Evolutionary conservation across 768 basidiomycete species (phyloP).

Genomic region (Agaricus sinodeliciosus): DNA sequence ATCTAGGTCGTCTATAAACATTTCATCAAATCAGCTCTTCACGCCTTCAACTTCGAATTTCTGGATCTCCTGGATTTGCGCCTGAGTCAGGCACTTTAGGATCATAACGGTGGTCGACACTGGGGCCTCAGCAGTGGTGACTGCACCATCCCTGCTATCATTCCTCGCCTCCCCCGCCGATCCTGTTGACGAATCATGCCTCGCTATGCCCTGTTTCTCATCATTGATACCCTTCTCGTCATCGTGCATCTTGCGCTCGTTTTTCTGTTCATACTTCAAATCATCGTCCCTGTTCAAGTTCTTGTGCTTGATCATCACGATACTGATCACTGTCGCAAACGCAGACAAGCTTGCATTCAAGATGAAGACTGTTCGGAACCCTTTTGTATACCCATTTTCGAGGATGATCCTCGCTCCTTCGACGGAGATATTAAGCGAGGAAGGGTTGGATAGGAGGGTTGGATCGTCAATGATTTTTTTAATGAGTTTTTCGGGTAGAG

Average conservation of each 20-base stretch:
- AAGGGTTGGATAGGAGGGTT: conserved; percentile 24
- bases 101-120: too few species aligned
- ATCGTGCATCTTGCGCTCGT: conserved; percentile 11
- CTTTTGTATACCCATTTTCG: conserved; percentile 42
- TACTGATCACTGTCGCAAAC: conserved; percentile 45
- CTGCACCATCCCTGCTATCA: background rate
- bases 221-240: background rate
- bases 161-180: background rate
- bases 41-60: too few species aligned
- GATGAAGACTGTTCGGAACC: conserved; percentile 55
- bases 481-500: conserved; percentile 31
- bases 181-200: background rate
- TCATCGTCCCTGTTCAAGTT: conserved; percentile 56
- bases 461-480: conserved; percentile 45
- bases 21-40: too few species aligned
- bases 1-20: background rate
- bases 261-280: conserved; percentile 36
- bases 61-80: too few species aligned
- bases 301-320: conserved; percentile 56
- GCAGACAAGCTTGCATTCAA: conserved; percentile 51
- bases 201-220: background rate
- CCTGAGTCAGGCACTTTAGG: too few species aligned
- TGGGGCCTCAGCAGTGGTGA: background rate
- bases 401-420: conserved; percentile 35
- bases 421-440: conserved; percentile 28